These are phyloP conservation scores for Thermomucor indicae-seudaticae DNA, from an alignment of 371 early-diverging fungal genomes.

Conservation along the genomic window DNA sequence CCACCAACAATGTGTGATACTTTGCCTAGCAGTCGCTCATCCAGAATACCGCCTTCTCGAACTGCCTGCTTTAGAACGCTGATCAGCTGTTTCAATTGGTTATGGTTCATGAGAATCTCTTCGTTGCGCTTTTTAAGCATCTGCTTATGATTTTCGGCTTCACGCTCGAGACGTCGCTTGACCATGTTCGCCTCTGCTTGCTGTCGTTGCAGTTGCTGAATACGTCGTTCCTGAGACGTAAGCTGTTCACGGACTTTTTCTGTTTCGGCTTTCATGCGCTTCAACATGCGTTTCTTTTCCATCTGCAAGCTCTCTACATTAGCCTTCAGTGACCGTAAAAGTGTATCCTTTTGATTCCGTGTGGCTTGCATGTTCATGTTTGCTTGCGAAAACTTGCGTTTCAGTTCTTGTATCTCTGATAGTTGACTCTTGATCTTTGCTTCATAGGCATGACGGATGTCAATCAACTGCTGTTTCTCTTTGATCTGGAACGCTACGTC, in stretches of 20 bases:
- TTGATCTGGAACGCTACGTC: slow-evolving; percentile 22
- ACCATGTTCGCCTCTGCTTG: slow-evolving; percentile 65
- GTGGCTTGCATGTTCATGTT: slow-evolving; percentile 51
- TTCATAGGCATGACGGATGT: slow-evolving; percentile 59
- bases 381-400: slow-evolving; percentile 58
- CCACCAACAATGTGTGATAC: slow-evolving; percentile 45
- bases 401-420: slow-evolving; percentile 64
- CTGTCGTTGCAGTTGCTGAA: slow-evolving; percentile 65
- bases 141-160: slow-evolving; percentile 62
- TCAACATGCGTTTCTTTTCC: slow-evolving; percentile 79
- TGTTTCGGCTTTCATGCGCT: slow-evolving; percentile 75
- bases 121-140: slow-evolving; percentile 53
- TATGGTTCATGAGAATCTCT: slow-evolving; percentile 52
- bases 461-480: slow-evolving; percentile 41
- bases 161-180: slow-evolving; percentile 64
- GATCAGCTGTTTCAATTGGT: slow-evolving; percentile 51
- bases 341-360: slow-evolving; percentile 50
- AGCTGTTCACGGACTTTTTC: slow-evolving; percentile 66
- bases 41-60: slow-evolving; percentile 43
- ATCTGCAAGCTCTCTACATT: slow-evolving; percentile 64
- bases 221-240: slow-evolving; percentile 64
- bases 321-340: slow-evolving; percentile 47
- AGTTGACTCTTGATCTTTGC: slow-evolving; percentile 67
- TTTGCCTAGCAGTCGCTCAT: slow-evolving; percentile 34
- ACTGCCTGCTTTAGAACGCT: slow-evolving; percentile 48